Percentiles rank a stretch among this genome's conserved stretches.
Conservation (phyloP, 2,329 filamentous ascomycete genomes). For the Botrytis pseudocinerea region DNA sequence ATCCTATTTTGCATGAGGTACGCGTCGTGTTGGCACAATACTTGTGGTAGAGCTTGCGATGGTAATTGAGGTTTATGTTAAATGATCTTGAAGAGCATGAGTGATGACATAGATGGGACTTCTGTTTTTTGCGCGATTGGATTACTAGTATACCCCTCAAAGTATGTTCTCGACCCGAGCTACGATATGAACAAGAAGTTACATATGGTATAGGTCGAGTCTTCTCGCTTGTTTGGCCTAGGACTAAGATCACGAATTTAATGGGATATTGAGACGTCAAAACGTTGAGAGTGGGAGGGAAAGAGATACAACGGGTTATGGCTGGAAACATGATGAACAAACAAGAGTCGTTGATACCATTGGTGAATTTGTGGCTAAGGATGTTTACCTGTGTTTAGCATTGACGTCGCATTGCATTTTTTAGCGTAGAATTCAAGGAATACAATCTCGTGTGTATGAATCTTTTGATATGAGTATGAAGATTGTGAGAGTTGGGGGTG, state of each 20-base stretch:
- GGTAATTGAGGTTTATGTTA: neutral
- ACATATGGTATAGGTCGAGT: neutral
- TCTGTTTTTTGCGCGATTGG: neutral
- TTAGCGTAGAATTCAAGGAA: neutral
- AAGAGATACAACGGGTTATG: neutral
- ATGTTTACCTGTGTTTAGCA: neutral
- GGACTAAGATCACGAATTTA: neutral
- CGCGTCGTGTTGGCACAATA: neutral
- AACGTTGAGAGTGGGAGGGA: neutral
- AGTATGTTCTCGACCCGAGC: neutral
- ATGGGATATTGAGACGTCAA: neutral
- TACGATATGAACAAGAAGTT: neutral
- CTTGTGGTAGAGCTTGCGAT: neutral
- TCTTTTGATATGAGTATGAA: neutral
- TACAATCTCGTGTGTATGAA: neutral
- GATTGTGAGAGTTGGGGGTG: neutral
- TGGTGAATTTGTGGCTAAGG: neutral
- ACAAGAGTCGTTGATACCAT: neutral
- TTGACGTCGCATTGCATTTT: neutral
- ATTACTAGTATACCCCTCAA: neutral
- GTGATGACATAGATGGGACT: neutral
- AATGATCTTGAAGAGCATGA: neutral
- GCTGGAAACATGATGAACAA: neutral
- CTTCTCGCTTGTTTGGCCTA: neutral
- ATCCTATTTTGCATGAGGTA: slow-evolving; percentile 77